Base-by-base conservation (phyloP, 148 eudicot genomes). In the Cornus florida region DNA sequence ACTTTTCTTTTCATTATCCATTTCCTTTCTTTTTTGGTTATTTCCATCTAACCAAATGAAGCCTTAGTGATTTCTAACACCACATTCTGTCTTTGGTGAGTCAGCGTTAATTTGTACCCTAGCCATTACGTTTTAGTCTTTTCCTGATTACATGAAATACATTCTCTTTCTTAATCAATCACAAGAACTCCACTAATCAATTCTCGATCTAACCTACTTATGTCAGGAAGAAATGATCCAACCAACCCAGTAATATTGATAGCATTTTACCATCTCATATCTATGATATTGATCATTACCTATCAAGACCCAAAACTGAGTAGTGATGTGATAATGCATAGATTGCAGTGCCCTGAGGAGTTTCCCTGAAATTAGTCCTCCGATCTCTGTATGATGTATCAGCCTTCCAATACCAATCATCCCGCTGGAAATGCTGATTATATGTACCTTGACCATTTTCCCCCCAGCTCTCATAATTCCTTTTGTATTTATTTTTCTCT, bases 321-420 rank as follows among this genome's bases (percentile, higher is more conserved):
- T 97, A 97, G 79, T 97, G 98, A 83, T 93, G 97, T 43, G 99
- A 97, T 81, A 92, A 81, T 60, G 89, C 57, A 84, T 87, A 84
- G 38, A 46, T 82, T 78, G 86, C 87, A 65, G 73, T 82, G 22
- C 80, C 81, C 48, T 84, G 86, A 82, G 94, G 98, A 62, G 92
- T 31, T 80, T 90, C 93, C 84, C 94, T 86, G 82, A 84, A 87
- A 80, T 83, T 91, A 60, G 80, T 83, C 77, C 81, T 84, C 32
- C 83, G 84, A 81, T 90, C 91, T 83, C 78, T 83, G 77, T 43
- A 84, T 60, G 99, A 94, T 48, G 98, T 74, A 70, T 97, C 95
- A 6, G 91, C 83, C 70, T 92, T 90, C 98, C 98, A 97, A 73
- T 97, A 94, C 99, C 99, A 97, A 86, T 97, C 99, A 67, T 97